Evolutionary conservation across 2,329 filamentous ascomycete genomes (phyloP).

Genomic region (Fusarium avenaceum): DNA sequence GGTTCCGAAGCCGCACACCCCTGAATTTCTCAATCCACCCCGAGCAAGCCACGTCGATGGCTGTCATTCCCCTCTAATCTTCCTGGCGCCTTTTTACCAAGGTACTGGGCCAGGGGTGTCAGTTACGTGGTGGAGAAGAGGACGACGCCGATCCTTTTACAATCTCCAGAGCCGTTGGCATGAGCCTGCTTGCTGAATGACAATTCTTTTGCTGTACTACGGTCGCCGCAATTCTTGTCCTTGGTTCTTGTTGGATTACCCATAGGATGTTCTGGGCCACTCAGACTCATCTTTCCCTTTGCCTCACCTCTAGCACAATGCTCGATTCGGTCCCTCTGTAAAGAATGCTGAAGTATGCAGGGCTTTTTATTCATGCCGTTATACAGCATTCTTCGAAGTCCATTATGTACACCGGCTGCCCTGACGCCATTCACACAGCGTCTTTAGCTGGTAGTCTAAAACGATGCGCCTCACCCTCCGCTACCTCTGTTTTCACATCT

Average conservation of each 20-base stretch:
- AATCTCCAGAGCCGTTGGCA: conserved; percentile 44
- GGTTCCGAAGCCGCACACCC: conserved; percentile 38
- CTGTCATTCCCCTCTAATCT: conserved; percentile 46
- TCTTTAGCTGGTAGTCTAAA: conserved; percentile 43
- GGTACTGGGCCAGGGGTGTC: conserved; percentile 45
- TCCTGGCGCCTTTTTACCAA: conserved; percentile 47
- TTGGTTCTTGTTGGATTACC: conserved; percentile 26
- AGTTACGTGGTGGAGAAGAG: conserved; percentile 39
- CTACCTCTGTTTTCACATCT: conserved; percentile 36
- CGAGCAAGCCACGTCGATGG: conserved; percentile 47
- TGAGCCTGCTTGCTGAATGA: conserved; percentile 33
- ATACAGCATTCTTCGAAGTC: conserved; percentile 17
- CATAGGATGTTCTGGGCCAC: conserved; percentile 42
- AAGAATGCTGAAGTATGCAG: conserved; percentile 15
- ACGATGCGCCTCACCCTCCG: conserved; percentile 47
- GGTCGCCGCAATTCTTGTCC: conserved; percentile 10
- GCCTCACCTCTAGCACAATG: conserved; percentile 30
- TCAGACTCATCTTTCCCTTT: conserved; percentile 32
- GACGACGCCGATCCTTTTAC: conserved; percentile 46
- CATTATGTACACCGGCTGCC: conserved; percentile 18
- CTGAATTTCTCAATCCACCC: conserved; percentile 32
- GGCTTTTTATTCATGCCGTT: conserved; percentile 16
- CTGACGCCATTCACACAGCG: conserved; percentile 43
- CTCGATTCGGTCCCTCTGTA: conserved; percentile 4
- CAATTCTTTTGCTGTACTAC: conserved; percentile 18